Conservation (phyloP, 352 stramenopile genomes). For the Phytophthora sansomeana region DNA sequence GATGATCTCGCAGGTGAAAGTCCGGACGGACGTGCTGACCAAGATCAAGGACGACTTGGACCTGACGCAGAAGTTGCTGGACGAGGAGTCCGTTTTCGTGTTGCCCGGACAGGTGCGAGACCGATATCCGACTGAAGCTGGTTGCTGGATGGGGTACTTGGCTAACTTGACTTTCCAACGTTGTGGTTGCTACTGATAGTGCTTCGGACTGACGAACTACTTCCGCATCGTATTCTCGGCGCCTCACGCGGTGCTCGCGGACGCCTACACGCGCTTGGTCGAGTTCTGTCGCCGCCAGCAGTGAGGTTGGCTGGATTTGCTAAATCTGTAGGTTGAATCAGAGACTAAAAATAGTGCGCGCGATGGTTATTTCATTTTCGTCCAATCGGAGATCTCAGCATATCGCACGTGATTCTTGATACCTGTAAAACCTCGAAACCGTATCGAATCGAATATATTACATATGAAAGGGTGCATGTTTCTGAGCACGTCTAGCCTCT, state of each 20-base stretch:
- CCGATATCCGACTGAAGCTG: background rate
- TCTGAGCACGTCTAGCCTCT: background rate
- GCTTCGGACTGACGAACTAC: slow-evolving; percentile 76
- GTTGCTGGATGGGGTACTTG: background rate
- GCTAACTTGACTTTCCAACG: background rate
- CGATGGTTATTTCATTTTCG: slow-evolving; percentile 15
- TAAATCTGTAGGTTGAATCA: background rate
- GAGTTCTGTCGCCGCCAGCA: slow-evolving; percentile 67
- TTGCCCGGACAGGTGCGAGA: slow-evolving; percentile 84
- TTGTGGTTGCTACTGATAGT: slow-evolving; percentile 18
- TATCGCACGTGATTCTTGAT: slow-evolving; percentile 10
- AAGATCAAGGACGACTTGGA: slow-evolving; percentile 93
- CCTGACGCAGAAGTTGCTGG: slow-evolving; percentile 94
- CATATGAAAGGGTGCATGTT: background rate
- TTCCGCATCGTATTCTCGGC: slow-evolving; percentile 82
- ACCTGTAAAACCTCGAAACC: background rate
- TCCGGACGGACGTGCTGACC: slow-evolving; percentile 76
- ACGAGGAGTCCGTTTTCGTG: slow-evolving; percentile 97
- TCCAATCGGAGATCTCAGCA: slow-evolving; percentile 23
- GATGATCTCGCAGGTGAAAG: slow-evolving; percentile 38
- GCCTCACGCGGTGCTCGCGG: slow-evolving; percentile 64
- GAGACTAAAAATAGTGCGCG: background rate
- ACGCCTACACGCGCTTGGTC: slow-evolving; percentile 70
- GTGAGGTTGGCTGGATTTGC: slow-evolving; percentile 3
- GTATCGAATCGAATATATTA: background rate